A percentile compares a stretch with the other conserved stretches of the same genome.
These are phyloP conservation scores for Knoxia roxburghii DNA, from an alignment of 257 asterid species.

Conservation along the genomic window DNA sequence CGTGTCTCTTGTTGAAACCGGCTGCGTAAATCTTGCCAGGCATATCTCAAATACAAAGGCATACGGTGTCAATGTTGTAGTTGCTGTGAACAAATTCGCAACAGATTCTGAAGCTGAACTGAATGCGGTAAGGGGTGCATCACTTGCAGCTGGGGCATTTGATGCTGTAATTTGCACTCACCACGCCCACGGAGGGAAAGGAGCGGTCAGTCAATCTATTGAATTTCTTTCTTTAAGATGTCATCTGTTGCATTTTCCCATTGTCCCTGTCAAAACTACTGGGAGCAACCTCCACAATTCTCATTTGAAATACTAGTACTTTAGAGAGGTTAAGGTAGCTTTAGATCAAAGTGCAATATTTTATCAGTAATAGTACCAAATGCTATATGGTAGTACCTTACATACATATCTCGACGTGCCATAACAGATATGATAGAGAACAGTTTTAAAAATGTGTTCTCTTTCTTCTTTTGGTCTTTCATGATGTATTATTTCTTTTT, in stretches of 20 bases:
- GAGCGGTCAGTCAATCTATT: conserved; percentile 67
- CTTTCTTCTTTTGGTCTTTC: too few relatives aligned
- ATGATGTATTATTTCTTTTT: too few relatives aligned
- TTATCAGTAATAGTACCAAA: not conserved
- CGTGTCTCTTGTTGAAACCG: conserved; percentile 85
- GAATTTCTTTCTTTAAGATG: not conserved
- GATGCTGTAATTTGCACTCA: conserved; percentile 92
- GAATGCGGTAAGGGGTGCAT: conserved; percentile 64
- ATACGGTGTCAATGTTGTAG: conserved; percentile 93
- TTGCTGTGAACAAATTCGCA: conserved; percentile 83
- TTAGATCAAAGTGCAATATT: not conserved
- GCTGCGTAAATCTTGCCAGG: conserved; percentile 75
- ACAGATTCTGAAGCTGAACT: conserved; percentile 88
- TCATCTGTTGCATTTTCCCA: not conserved
- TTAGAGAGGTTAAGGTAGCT: not conserved
- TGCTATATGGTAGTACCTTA: not conserved
- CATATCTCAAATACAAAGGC: conserved; percentile 76
- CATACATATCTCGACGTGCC: not conserved
- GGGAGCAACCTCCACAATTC: not conserved
- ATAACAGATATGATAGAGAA: not conserved
- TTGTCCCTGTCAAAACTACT: not conserved
- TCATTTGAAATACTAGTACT: not conserved
- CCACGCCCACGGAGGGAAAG: conserved; percentile 98
- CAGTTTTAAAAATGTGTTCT: not conserved
- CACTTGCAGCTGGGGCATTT: conserved; percentile 89